Conservation (phyloP, 169 alveolate species). For the Miamiensis avidus region DNA sequence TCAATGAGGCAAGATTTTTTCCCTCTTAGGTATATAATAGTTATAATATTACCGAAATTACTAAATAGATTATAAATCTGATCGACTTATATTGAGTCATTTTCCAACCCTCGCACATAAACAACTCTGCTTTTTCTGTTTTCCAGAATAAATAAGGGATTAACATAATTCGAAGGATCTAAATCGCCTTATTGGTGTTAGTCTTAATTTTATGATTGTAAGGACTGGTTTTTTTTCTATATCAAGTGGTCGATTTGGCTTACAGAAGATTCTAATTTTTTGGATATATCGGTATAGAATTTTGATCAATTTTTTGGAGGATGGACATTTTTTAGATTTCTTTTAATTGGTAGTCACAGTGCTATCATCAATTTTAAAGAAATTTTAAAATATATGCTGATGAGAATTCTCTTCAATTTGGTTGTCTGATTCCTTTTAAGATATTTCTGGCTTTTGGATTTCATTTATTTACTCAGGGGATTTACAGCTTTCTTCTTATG, state of each 20-base stretch:
- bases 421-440: no score
- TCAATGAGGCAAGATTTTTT: slow-evolving; percentile 30
- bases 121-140: slow-evolving; percentile 36
- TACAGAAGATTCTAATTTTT: not conserved
- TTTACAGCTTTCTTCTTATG: no score
- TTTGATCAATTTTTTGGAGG: no score
- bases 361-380: no score
- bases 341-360: no score
- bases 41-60: slow-evolving; percentile 37
- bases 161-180: slow-evolving; percentile 37
- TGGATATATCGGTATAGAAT: not conserved
- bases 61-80: slow-evolving; percentile 40
- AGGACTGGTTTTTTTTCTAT: not conserved
- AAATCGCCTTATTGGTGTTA: no score
- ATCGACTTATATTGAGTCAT: slow-evolving; percentile 8
- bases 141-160: slow-evolving; percentile 34
- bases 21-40: slow-evolving; percentile 21
- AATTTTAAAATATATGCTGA: no score
- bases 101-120: slow-evolving; percentile 37
- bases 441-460: no score
- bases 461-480: no score
- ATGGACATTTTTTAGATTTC: no score
- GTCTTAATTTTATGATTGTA: not conserved
- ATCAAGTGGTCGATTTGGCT: no score
- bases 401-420: no score